phyloP scores from a whole-genome alignment of 805 yeast genomes.

The Saccharomycopsis malanga region DNA sequence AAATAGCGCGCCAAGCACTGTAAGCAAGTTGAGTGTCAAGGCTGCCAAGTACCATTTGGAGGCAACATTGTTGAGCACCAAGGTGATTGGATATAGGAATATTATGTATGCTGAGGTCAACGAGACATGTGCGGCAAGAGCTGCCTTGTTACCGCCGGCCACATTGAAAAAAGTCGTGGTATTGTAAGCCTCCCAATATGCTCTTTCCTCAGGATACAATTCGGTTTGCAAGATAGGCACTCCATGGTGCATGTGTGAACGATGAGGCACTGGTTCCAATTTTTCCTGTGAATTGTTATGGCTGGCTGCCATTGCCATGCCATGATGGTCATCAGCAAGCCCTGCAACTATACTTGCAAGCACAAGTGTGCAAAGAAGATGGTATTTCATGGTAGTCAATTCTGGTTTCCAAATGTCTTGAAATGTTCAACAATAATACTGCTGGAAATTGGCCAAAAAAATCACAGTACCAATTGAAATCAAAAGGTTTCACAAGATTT shows the following conservation, averaged over 20 bases:
- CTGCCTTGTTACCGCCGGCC: slow-evolving; percentile 40
- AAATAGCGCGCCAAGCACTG: slow-evolving; percentile 44
- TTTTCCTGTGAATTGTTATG: neutral
- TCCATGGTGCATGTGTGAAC: slow-evolving; percentile 51
- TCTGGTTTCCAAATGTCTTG: too few species aligned
- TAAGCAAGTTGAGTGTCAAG: slow-evolving; percentile 43
- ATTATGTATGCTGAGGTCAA: slow-evolving; percentile 39
- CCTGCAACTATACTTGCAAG: too few species aligned
- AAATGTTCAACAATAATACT: too few species aligned
- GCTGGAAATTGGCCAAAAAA: too few species aligned
- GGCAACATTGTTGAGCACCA: slow-evolving; percentile 55
- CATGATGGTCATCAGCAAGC: slow-evolving; percentile 1
- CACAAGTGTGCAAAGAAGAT: too few species aligned
- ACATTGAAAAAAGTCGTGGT: slow-evolving; percentile 67
- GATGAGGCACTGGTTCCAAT: slow-evolving; percentile 40
- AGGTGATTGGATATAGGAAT: slow-evolving; percentile 57
- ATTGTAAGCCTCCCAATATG: slow-evolving; percentile 73
- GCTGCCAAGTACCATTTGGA: slow-evolving; percentile 53
- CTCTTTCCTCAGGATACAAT: slow-evolving; percentile 62
- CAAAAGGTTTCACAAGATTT: too few species aligned
- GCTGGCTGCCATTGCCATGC: neutral
- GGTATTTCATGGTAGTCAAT: too few species aligned
- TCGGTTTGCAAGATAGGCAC: slow-evolving; percentile 61
- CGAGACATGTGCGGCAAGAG: slow-evolving; percentile 49
- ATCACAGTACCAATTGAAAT: too few species aligned